Percentiles rank a stretch among this genome's conserved stretches.
phyloP scores from a whole-genome alignment of 768 basidiomycete genomes.

The Suillus brevipes region DNA sequence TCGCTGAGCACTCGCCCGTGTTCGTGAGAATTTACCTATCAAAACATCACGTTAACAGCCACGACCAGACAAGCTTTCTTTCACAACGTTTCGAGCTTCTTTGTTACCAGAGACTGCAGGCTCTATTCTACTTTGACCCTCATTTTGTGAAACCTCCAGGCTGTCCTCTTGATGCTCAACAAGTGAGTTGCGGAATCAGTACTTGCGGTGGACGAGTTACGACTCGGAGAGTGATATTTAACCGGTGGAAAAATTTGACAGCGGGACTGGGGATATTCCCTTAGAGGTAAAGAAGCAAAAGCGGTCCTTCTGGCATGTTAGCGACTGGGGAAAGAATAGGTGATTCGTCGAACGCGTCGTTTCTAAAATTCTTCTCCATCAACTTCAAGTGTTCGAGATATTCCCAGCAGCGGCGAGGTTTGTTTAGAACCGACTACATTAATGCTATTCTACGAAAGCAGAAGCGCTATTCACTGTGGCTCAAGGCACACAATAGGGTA shows the following conservation, averaged over 20 bases:
- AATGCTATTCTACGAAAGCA: no score
- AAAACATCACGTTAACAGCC: no score
- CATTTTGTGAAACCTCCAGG: conserved; percentile 6
- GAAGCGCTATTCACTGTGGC: no score
- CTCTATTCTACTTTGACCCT: conserved; percentile 7
- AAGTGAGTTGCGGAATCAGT: conserved; percentile 20
- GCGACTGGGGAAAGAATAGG: conserved; percentile 13
- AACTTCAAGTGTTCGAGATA: no score
- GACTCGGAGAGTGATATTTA: conserved; percentile 9
- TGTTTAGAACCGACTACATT: no score
- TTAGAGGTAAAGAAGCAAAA: conserved; percentile 4
- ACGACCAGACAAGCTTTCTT: no score
- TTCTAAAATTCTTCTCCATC: conserved; percentile 22
- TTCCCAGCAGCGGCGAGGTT: no score
- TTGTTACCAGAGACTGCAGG: no score
- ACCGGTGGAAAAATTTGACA: conserved; percentile 3
- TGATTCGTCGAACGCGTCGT: conserved; percentile 24
- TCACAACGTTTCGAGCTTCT: no score
- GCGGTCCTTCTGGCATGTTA: conserved; percentile 6
- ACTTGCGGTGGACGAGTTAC: conserved; percentile 18
- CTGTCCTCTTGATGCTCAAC: conserved; percentile 13
- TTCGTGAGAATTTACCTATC: no score
- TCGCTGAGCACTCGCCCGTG: no score
- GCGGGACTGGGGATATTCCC: background rate
- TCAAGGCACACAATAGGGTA: no score